phyloP scores from a whole-genome alignment of 2,329 filamentous ascomycete species.

The Leptographium wingfieldii region DNA sequence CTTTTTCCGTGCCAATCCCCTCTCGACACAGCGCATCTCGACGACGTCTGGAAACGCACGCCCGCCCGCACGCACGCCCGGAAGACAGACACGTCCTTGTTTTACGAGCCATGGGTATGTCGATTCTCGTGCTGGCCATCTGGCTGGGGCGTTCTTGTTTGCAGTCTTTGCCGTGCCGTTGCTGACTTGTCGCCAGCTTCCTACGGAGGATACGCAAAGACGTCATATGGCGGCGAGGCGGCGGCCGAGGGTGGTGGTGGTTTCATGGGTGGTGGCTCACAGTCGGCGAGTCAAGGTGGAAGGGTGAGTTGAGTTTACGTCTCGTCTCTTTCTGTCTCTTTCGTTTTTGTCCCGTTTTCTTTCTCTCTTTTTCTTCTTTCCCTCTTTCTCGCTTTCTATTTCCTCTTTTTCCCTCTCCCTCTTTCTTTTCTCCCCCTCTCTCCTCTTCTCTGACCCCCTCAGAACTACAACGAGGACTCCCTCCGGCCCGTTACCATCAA shows the following conservation, averaged over 20 bases:
- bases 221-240: slow-evolving; percentile 40
- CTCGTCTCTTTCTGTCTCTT: no score
- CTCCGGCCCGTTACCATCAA: slow-evolving; percentile 92
- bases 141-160: not conserved
- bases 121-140: not conserved
- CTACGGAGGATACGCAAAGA: slow-evolving; percentile 35
- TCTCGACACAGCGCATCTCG: no score
- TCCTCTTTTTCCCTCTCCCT: not conserved
- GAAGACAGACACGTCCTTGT: not conserved
- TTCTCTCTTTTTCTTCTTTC: not conserved
- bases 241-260: slow-evolving; percentile 49
- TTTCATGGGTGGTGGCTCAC: slow-evolving; percentile 48
- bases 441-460: not conserved
- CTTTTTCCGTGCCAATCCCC: not conserved
- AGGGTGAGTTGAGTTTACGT: not conserved
- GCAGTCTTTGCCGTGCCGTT: not conserved
- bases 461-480: slow-evolving; percentile 66
- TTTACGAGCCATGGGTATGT: not conserved
- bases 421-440: not conserved
- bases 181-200: slow-evolving; percentile 23
- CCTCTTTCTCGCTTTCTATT: not conserved
- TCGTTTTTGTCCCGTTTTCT: not conserved
- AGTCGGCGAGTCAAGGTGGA: slow-evolving; percentile 41
- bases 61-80: not conserved
- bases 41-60: no score